Evolutionary conservation across 2,329 filamentous ascomycete genomes (phyloP).

Genomic region (Cercospora nicotianae): DNA sequence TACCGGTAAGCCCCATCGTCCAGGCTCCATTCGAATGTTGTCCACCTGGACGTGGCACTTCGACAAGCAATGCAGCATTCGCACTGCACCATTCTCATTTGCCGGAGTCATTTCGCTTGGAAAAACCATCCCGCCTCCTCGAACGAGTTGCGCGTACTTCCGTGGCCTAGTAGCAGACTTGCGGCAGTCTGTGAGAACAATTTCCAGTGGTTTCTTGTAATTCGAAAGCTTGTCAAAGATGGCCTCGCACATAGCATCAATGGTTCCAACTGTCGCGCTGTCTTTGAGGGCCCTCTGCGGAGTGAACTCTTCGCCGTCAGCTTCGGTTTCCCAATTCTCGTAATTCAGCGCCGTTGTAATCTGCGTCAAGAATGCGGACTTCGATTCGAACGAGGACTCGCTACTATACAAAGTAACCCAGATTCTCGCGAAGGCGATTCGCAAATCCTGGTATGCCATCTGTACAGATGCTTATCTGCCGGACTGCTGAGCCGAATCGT

Average conservation of each 20-base stretch:
- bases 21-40: neutral
- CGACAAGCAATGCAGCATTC: neutral
- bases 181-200: neutral
- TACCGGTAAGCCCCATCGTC: neutral
- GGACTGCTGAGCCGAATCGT: neutral
- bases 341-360: neutral
- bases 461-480: neutral
- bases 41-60: neutral
- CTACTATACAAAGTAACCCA: neutral
- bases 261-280: neutral
- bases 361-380: neutral
- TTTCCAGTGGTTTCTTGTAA: neutral
- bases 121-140: neutral
- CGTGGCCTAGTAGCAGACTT: neutral
- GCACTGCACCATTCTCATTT: neutral
- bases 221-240: neutral
- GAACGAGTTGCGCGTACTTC: neutral
- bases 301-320: neutral
- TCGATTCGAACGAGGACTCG: neutral
- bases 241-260: neutral
- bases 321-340: neutral
- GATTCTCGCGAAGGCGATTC: neutral
- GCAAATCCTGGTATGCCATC: neutral
- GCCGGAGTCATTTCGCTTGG: neutral
- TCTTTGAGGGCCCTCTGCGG: neutral